Evolutionary conservation across 176 grass and related monocot species (phyloP).

Genomic region (Poa pratensis): DNA sequence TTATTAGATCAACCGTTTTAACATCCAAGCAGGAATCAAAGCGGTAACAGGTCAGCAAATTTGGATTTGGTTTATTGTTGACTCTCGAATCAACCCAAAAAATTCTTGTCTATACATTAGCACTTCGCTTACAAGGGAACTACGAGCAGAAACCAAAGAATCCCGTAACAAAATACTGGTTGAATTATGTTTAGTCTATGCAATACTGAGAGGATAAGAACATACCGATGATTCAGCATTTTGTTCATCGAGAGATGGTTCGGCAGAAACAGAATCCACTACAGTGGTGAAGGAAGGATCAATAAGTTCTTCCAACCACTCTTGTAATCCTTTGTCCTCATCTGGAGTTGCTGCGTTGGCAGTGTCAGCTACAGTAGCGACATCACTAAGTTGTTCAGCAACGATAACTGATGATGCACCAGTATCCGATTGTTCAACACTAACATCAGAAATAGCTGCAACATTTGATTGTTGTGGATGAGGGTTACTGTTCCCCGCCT

Average conservation of each 20-base stretch:
- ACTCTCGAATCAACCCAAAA: neutral
- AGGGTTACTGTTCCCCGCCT: slow-evolving; percentile 33
- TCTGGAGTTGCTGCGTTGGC: slow-evolving; percentile 39
- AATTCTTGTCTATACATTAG: neutral
- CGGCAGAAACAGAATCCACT: slow-evolving; percentile 16
- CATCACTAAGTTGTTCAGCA: slow-evolving; percentile 39
- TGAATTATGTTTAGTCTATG: neutral
- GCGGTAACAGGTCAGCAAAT: neutral
- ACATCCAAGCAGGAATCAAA: neutral
- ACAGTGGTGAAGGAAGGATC: slow-evolving; percentile 44
- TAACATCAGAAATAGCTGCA: slow-evolving; percentile 37
- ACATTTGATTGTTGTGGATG: slow-evolving; percentile 41
- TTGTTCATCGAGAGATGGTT: slow-evolving; percentile 33
- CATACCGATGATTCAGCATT: slow-evolving; percentile 58
- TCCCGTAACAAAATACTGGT: neutral
- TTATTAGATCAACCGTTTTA: neutral
- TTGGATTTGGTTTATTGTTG: neutral
- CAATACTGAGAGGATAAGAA: slow-evolving; percentile 24
- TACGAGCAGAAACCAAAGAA: neutral
- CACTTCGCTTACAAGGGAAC: neutral
- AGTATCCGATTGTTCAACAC: slow-evolving; percentile 42
- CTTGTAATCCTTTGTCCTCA: slow-evolving; percentile 37
- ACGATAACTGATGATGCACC: slow-evolving; percentile 17
- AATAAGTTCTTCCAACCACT: slow-evolving; percentile 50
- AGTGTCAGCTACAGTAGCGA: neutral